Evolutionary conservation across 805 yeast genomes (phyloP).

Genomic region (Saturnispora zaruensis): DNA sequence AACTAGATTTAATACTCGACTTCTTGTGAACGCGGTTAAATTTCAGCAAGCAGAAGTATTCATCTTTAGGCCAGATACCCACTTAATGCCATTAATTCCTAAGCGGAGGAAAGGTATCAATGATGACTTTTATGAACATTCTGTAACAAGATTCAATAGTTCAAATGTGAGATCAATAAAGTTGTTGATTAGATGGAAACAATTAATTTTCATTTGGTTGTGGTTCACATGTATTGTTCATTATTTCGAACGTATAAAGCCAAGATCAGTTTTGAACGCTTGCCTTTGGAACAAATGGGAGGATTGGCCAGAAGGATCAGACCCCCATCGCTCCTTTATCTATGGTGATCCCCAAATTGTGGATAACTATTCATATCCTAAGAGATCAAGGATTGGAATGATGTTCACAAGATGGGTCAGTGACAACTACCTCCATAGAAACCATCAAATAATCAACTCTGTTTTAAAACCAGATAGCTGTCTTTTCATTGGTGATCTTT

Average conservation of each 20-base stretch:
- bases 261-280: slow-evolving; percentile 33
- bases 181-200: slow-evolving; percentile 14
- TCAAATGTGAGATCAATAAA: background rate
- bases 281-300: slow-evolving; percentile 70
- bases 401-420: slow-evolving; percentile 48
- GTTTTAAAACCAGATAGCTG: slow-evolving; percentile 71
- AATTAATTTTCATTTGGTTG: slow-evolving; percentile 21
- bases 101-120: background rate
- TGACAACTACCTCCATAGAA: slow-evolving; percentile 74
- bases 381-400: slow-evolving; percentile 37
- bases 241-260: slow-evolving; percentile 47
- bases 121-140: background rate
- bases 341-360: slow-evolving; percentile 94
- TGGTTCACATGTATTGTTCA: slow-evolving; percentile 40
- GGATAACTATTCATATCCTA: slow-evolving; percentile 85
- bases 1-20: background rate
- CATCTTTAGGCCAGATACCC: background rate
- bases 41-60: background rate
- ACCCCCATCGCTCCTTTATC: slow-evolving; percentile 30
- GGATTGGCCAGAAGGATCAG: slow-evolving; percentile 33
- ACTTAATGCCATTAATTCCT: background rate
- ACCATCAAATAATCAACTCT: slow-evolving; percentile 45
- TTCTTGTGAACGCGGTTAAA: background rate
- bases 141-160: background rate
- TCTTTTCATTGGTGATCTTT: slow-evolving; percentile 80